phyloP scores from a whole-genome alignment of 108 stramenopile genomes.

The Pseudonitzschia multistriata region DNA sequence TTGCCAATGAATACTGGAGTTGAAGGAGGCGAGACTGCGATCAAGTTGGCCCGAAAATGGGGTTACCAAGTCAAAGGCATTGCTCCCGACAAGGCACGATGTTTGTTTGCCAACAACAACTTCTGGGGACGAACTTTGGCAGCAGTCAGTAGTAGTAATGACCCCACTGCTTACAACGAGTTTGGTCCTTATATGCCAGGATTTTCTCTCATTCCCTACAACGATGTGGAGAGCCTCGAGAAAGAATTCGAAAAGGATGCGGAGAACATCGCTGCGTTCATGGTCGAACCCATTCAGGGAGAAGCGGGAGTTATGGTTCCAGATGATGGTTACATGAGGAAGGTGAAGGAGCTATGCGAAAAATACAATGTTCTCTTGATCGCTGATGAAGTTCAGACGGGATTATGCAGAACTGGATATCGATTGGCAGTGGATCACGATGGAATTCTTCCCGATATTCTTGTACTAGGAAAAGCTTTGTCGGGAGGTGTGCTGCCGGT shows the following conservation, averaged over 20 bases:
- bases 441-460: conserved; percentile 91
- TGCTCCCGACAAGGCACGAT: conserved; percentile 79
- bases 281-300: conserved; percentile 99
- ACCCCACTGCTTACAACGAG: conserved; percentile 88
- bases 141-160: conserved; percentile 94
- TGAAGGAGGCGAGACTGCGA: conserved; percentile 98
- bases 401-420: conserved; percentile 94
- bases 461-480: conserved; percentile 95
- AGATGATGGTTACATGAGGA: conserved; percentile 90
- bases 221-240: conserved; percentile 85
- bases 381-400: conserved; percentile 99
- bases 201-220: conserved; percentile 89
- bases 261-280: conserved; percentile 93
- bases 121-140: conserved; percentile 99
- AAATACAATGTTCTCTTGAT: conserved; percentile 96
- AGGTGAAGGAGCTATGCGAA: conserved; percentile 84
- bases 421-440: conserved; percentile 92
- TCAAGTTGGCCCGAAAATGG: conserved; percentile 91
- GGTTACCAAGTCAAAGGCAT: conserved; percentile 97
- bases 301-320: conserved; percentile 99
- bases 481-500: conserved; percentile 97
- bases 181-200: conserved; percentile 98
- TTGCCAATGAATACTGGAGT: conserved; percentile 99
- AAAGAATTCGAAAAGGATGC: conserved; percentile 82
- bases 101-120: conserved; percentile 95